phyloP scores from a whole-genome alignment of 2,329 filamentous ascomycete genomes.

The Hymenoscyphus fraxineus region DNA sequence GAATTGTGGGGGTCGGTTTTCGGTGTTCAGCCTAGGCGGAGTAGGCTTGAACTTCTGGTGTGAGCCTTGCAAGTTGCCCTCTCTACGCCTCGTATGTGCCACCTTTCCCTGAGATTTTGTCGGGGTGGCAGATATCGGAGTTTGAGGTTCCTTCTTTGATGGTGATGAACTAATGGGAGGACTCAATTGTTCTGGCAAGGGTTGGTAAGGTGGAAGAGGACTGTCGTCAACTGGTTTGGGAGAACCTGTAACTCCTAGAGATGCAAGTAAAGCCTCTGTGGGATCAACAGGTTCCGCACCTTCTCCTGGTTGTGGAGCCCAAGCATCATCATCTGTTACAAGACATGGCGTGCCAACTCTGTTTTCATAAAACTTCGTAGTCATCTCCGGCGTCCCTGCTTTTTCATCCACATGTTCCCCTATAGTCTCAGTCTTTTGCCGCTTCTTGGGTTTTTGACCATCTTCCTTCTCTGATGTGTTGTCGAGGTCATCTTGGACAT shows the following conservation, averaged over 20 bases:
- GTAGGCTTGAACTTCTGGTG: not conserved
- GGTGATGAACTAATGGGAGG: conserved; percentile 3
- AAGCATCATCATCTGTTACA: conserved; percentile 29
- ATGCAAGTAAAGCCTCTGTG: conserved; percentile 34
- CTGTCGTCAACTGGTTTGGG: conserved; percentile 33
- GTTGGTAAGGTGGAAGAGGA: conserved; percentile 14
- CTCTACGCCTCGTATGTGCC: not conserved
- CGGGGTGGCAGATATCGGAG: conserved; percentile 2
- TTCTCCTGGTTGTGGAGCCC: conserved; percentile 34
- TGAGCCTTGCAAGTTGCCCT: not conserved
- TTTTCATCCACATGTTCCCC: conserved; percentile 3
- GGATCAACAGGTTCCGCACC: conserved; percentile 23
- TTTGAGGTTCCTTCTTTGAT: not conserved
- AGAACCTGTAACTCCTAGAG: conserved; percentile 36
- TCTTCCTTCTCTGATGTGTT: conserved; percentile 8
- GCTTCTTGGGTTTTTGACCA: conserved; percentile 22
- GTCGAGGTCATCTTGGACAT: conserved; percentile 17
- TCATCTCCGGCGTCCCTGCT: conserved; percentile 11
- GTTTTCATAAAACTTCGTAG: conserved; percentile 17
- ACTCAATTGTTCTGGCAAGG: conserved; percentile 3
- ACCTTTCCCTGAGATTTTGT: conserved; percentile 4
- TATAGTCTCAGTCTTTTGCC: conserved; percentile 23
- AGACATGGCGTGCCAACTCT: conserved; percentile 27
- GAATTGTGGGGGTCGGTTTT: conserved; percentile 11
- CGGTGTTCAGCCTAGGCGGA: not conserved